These are phyloP conservation scores for Panicum miliaceum DNA, from an alignment of 176 grass and related monocot genomes.

Conservation along the genomic window DNA sequence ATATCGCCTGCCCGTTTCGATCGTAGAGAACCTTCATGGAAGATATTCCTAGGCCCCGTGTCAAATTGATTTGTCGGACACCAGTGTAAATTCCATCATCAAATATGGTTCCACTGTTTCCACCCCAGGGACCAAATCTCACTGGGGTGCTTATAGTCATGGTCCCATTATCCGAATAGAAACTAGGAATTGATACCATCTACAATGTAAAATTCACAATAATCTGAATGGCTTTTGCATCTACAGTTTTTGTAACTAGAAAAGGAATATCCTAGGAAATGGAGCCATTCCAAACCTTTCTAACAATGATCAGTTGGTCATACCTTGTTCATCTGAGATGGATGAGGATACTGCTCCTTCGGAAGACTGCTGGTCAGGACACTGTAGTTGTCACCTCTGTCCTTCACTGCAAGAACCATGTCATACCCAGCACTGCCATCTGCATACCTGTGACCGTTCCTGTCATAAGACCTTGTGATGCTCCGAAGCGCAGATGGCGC, in stretches of 20 bases:
- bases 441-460: conserved; percentile 41
- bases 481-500: conserved; percentile 53
- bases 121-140: conserved; percentile 91
- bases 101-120: conserved; percentile 89
- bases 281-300: not conserved
- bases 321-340: conserved; percentile 59
- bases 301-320: conserved; percentile 11
- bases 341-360: conserved; percentile 47
- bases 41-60: conserved; percentile 57
- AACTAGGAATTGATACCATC: conserved; percentile 68
- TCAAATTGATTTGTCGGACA: conserved; percentile 79
- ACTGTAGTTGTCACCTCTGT: conserved; percentile 53
- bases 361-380: conserved; percentile 46
- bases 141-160: conserved; percentile 54
- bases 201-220: conserved; percentile 40
- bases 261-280: not conserved
- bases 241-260: not conserved
- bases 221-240: not conserved
- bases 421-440: conserved; percentile 57
- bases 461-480: conserved; percentile 49
- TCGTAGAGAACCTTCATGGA: conserved; percentile 88
- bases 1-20: conserved; percentile 83
- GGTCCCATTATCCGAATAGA: conserved; percentile 57
- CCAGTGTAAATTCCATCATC: conserved; percentile 91
- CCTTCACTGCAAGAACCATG: conserved; percentile 59